Base-by-base conservation (phyloP, 768 basidiomycete species). In the Austroboletus eburneus region DNA sequence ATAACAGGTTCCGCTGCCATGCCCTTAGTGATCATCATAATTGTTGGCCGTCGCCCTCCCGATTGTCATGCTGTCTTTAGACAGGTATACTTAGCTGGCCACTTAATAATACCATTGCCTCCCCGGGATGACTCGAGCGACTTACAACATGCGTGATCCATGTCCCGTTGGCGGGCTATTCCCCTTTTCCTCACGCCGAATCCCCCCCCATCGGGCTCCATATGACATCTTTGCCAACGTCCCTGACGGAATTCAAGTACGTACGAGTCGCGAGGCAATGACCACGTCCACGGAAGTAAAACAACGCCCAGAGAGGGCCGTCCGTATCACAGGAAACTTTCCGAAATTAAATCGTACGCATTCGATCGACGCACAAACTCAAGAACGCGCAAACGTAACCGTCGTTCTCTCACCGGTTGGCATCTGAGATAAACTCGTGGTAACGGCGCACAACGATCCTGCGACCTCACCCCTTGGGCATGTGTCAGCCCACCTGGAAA, bases 371-470 rank as follows among this genome's bases (percentile, higher is more conserved):
- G 51, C 37, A 42, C 51, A 42, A 35, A 39, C 33, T 42, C n/a
- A 24, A 44, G 49, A 38, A 35, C 45, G 41, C 23, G 10, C 21
- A 49, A 22, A n/a, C 36, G 46, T 16, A 41, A 42, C 37, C 35
- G 24, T 33, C 40, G 40, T 46, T 34, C 54, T 61, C 56, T 49
- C 57, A 59, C 49, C 34, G 35, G 43, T 45, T 48, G 43, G 34
- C 35, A 60, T 56, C 49, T 54, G 54, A 63, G 61, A 64, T 62
- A 61, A 53, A 57, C 56, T 58, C 60, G 61, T 63, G 58, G 56
- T 43, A 56, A 56, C 56, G 22, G 49, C 38, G 43, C 51, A 58
- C 22, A 46, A 53, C 49, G 51, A 51, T 57, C 62, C 54, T 64
- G 57, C 49, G 48, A 54, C 57, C 57, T 50, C 46, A 43, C 55